Evolutionary conservation across 352 stramenopile species (phyloP).

Genomic region (Poterioochromonas sp.): DNA sequence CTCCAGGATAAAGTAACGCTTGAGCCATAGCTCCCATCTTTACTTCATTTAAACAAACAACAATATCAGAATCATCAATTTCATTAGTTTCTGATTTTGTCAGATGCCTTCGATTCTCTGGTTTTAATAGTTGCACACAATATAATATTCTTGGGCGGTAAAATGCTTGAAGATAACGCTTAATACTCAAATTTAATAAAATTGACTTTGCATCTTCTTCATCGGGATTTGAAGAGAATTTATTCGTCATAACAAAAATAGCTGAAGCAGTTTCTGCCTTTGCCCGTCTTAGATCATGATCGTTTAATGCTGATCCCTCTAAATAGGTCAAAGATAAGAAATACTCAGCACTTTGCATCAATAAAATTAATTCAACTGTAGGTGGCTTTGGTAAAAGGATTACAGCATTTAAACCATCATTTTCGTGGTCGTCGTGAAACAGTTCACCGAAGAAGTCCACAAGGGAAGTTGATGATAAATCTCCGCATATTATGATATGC

Average conservation of each 20-base stretch:
- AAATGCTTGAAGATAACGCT: slow-evolving; percentile 12
- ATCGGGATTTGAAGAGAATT: slow-evolving; percentile 21
- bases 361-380: neutral
- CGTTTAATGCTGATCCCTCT: neutral
- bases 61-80: neutral
- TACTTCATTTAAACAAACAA: slow-evolving; percentile 28
- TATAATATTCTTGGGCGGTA: no score
- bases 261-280: neutral
- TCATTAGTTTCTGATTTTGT: neutral
- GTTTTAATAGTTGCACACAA: slow-evolving; percentile 25
- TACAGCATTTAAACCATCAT: slow-evolving; percentile 6
- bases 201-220: slow-evolving; percentile 27
- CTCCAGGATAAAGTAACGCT: neutral
- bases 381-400: neutral
- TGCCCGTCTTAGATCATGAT: neutral
- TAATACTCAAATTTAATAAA: slow-evolving; percentile 9
- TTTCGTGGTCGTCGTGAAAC: slow-evolving; percentile 29
- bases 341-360: neutral
- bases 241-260: slow-evolving; percentile 6
- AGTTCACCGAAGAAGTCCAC: slow-evolving; percentile 22
- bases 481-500: slow-evolving; percentile 23
- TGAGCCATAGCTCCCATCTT: slow-evolving; percentile 29
- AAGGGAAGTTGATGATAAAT: neutral
- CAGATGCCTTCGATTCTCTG: slow-evolving; percentile 25
- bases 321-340: neutral